phyloP scores from a whole-genome alignment of 331 rosid genomes.

The Malus hybrid region DNA sequence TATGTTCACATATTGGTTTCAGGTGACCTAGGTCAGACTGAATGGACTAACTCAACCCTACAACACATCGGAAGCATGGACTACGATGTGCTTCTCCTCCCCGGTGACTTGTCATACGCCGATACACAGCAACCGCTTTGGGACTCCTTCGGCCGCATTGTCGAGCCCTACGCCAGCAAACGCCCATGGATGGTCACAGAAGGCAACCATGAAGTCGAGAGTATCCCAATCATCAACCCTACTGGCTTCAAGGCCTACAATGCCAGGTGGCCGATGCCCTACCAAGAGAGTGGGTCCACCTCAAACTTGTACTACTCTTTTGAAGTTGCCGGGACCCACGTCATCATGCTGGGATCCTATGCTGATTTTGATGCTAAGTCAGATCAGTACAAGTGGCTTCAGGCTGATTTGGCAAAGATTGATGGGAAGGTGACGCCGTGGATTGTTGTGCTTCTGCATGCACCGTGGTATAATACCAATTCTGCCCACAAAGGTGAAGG shows the following conservation, averaged over 20 bases:
- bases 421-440: slow-evolving; percentile 52
- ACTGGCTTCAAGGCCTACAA: slow-evolving; percentile 48
- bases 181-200: slow-evolving; percentile 82
- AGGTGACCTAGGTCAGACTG: slow-evolving; percentile 82
- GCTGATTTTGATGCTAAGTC: slow-evolving; percentile 33
- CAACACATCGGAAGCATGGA: slow-evolving; percentile 34
- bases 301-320: slow-evolving; percentile 73
- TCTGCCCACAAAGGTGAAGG: slow-evolving; percentile 80
- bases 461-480: slow-evolving; percentile 78
- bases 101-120: slow-evolving; percentile 75
- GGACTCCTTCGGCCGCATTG: slow-evolving; percentile 79
- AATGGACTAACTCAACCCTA: slow-evolving; percentile 56
- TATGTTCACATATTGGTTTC: not conserved
- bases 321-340: slow-evolving; percentile 35
- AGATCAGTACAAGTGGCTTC: slow-evolving; percentile 53
- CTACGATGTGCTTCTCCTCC: slow-evolving; percentile 58
- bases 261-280: slow-evolving; percentile 67
- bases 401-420: slow-evolving; percentile 34
- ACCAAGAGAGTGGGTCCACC: slow-evolving; percentile 43
- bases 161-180: slow-evolving; percentile 56
- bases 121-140: slow-evolving; percentile 50
- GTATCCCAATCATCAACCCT: slow-evolving; percentile 31
- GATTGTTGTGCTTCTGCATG: slow-evolving; percentile 55
- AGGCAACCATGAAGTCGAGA: slow-evolving; percentile 74
- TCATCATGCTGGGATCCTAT: slow-evolving; percentile 70